Evolutionary conservation across 805 yeast genomes (phyloP).

Genomic region (Nakazawaea holstii): DNA sequence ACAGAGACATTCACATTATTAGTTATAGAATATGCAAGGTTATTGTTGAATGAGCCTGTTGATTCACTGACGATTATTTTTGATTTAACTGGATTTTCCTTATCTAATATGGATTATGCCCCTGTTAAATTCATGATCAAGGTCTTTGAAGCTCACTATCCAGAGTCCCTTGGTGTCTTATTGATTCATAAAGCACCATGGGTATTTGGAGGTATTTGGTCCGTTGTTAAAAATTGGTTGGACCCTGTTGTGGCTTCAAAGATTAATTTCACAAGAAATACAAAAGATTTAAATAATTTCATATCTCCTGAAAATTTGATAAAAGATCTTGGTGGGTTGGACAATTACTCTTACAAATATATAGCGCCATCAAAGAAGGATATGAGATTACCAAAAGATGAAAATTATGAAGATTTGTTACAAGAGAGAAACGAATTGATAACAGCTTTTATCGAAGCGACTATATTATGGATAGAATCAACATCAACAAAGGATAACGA

Average conservation of each 20-base stretch:
- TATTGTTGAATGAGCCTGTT: constrained; percentile 65
- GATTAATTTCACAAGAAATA: constrained; percentile 72
- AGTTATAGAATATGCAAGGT: constrained; percentile 76
- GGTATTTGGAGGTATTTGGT: constrained; percentile 95
- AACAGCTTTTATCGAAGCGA: constrained; percentile 52
- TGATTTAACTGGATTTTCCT: constrained; percentile 80
- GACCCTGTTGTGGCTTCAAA: constrained; percentile 96
- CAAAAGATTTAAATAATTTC: constrained; percentile 59
- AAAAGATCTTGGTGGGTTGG: constrained; percentile 69
- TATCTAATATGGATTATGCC: constrained; percentile 88
- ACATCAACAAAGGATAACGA: constrained; percentile 44
- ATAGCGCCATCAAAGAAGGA: constrained; percentile 60
- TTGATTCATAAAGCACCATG: constrained; percentile 94
- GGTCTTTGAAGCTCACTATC: constrained; percentile 94
- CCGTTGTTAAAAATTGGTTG: constrained; percentile 84
- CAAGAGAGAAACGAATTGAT: constrained; percentile 51
- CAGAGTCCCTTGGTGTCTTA: constrained; percentile 82
- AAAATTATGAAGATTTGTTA: constrained; percentile 36
- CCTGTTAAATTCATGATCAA: constrained; percentile 87
- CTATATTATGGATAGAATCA: constrained; percentile 76
- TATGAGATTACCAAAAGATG: constrained; percentile 36
- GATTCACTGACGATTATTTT: constrained; percentile 83
- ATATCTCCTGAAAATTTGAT: constrained; percentile 62
- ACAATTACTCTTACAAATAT: constrained; percentile 53
- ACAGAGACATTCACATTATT: constrained; percentile 71